phyloP scores from a whole-genome alignment of 371 early-diverging fungal genomes.

The Mucor plumbeus region DNA sequence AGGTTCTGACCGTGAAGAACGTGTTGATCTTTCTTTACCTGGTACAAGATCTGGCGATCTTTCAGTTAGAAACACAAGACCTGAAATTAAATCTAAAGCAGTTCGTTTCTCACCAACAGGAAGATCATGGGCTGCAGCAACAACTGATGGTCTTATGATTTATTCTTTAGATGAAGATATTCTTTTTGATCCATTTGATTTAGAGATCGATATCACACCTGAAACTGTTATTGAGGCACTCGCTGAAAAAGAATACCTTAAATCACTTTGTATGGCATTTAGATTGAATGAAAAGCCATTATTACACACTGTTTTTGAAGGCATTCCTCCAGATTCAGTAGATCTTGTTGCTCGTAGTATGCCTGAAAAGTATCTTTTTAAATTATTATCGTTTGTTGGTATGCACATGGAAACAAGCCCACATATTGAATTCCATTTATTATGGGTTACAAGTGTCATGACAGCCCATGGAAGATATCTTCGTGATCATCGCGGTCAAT shows the following conservation, averaged over 20 bases:
- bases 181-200: slow-evolving; percentile 96
- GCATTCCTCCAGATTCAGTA: slow-evolving; percentile 80
- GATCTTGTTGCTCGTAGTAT: slow-evolving; percentile 75
- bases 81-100: slow-evolving; percentile 81
- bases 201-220: slow-evolving; percentile 95
- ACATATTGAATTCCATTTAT: slow-evolving; percentile 86
- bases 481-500: slow-evolving; percentile 77
- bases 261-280: slow-evolving; percentile 91
- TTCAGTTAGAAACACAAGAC: slow-evolving; percentile 74
- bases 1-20: slow-evolving; percentile 83
- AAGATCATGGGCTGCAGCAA: slow-evolving; percentile 93
- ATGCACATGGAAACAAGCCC: slow-evolving; percentile 76
- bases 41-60: slow-evolving; percentile 89
- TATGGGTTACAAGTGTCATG: slow-evolving; percentile 80
- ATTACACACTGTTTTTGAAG: slow-evolving; percentile 79
- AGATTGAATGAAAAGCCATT: slow-evolving; percentile 83
- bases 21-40: slow-evolving; percentile 81
- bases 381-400: slow-evolving; percentile 83
- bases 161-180: slow-evolving; percentile 92
- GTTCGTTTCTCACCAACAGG: slow-evolving; percentile 95
- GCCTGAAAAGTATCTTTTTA: slow-evolving; percentile 85
- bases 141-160: slow-evolving; percentile 95
- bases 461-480: slow-evolving; percentile 84
- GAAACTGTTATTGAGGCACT: slow-evolving; percentile 77
- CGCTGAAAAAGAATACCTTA: slow-evolving; percentile 76